phyloP scores from a whole-genome alignment of 257 asterid species.

The Ajuga chamaepitys region DNA sequence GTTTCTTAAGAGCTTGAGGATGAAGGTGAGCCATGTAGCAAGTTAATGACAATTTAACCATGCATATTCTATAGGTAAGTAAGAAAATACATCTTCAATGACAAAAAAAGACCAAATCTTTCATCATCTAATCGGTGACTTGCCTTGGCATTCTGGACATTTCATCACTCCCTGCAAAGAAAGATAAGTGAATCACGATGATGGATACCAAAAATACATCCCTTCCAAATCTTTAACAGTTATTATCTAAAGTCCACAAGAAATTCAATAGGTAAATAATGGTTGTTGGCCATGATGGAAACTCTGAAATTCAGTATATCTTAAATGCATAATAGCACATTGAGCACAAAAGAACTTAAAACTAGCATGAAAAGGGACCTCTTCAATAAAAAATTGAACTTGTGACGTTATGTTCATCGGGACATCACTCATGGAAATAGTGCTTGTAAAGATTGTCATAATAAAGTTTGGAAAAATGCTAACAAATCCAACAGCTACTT shows the following conservation, averaged over 20 bases:
- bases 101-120: slow-evolving; percentile 34
- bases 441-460: background rate
- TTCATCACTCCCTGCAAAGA: slow-evolving; percentile 89
- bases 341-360: background rate
- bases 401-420: background rate
- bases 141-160: slow-evolving; percentile 93
- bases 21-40: too few relatives aligned
- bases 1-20: too few relatives aligned
- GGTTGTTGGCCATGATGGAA: background rate
- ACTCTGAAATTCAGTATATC: background rate
- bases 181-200: slow-evolving; percentile 12
- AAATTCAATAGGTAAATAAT: background rate
- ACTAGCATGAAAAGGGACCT: slow-evolving; percentile 1
- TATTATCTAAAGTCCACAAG: background rate
- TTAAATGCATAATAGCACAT: background rate
- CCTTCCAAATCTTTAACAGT: background rate
- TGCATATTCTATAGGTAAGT: too few relatives aligned
- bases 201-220: slow-evolving; percentile 14
- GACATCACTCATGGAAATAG: slow-evolving; percentile 3
- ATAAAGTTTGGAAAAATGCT: background rate
- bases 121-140: slow-evolving; percentile 76
- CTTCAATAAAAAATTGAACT: background rate
- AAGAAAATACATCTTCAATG: slow-evolving; percentile 13
- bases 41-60: too few relatives aligned
- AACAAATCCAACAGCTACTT: slow-evolving; percentile 1